Conservation (phyloP, 2,329 filamentous ascomycete genomes). For the Amauroascus verrucosus region DNA sequence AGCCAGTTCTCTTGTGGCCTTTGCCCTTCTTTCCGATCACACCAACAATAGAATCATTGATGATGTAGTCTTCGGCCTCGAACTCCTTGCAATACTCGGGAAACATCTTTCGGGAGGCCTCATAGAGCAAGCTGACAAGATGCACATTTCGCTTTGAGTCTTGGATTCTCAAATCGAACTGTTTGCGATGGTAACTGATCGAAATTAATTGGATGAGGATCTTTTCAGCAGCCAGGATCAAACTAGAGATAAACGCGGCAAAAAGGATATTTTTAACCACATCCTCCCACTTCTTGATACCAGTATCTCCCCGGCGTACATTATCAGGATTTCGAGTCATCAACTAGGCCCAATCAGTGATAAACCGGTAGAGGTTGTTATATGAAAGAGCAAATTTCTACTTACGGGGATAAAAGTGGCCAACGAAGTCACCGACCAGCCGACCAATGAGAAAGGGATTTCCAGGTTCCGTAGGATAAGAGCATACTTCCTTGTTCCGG, state of each 20-base stretch:
- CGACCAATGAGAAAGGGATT: slow-evolving; percentile 50
- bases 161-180: slow-evolving; percentile 62
- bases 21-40: slow-evolving; percentile 46
- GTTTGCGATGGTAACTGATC: slow-evolving; percentile 58
- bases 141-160: slow-evolving; percentile 79
- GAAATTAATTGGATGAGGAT: slow-evolving; percentile 54
- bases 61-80: slow-evolving; percentile 79
- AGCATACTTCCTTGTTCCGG: slow-evolving; percentile 54
- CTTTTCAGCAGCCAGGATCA: slow-evolving; percentile 51
- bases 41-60: slow-evolving; percentile 69
- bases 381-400: slow-evolving; percentile 1
- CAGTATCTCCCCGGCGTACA: slow-evolving; percentile 24
- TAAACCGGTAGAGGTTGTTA: background rate
- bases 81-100: slow-evolving; percentile 90
- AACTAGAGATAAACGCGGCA: slow-evolving; percentile 45
- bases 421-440: slow-evolving; percentile 50
- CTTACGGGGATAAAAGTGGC: slow-evolving; percentile 49
- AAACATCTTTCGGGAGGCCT: slow-evolving; percentile 78
- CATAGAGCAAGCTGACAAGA: slow-evolving; percentile 75
- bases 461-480: slow-evolving; percentile 49
- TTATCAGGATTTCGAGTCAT: slow-evolving; percentile 37
- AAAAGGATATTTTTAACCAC: slow-evolving; percentile 51
- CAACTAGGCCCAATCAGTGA: slow-evolving; percentile 22
- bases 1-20: slow-evolving; percentile 46
- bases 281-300: slow-evolving; percentile 41